phyloP scores from a whole-genome alignment of 1,284 basidiomycete genomes.

The Vanrija humicola region DNA sequence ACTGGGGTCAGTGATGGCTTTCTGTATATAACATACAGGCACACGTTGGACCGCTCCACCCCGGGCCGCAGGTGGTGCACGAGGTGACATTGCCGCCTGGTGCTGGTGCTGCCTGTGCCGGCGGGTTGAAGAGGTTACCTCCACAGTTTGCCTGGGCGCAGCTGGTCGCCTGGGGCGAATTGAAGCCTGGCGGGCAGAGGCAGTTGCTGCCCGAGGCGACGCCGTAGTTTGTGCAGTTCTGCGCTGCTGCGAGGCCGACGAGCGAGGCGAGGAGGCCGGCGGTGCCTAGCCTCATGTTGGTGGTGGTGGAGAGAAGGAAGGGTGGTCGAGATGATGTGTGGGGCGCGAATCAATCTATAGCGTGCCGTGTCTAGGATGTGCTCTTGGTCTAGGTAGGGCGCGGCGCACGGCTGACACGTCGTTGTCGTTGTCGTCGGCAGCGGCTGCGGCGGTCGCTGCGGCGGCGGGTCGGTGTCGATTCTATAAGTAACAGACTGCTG shows the following conservation, averaged over 20 bases:
- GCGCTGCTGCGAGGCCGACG: slow-evolving; percentile 1
- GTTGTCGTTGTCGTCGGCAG: too few species aligned
- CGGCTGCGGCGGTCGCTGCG: too few species aligned
- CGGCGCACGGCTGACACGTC: too few species aligned
- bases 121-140: slow-evolving; percentile 61
- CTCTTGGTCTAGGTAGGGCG: too few species aligned
- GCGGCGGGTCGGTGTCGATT: too few species aligned
- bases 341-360: too few species aligned
- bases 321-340: too few species aligned
- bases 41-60: slow-evolving; percentile 73
- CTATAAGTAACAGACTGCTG: too few species aligned
- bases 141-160: slow-evolving; percentile 61
- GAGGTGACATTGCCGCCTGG: slow-evolving; percentile 56
- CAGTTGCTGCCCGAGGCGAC: slow-evolving; percentile 47
- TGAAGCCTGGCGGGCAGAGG: slow-evolving; percentile 64
- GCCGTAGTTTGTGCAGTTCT: slow-evolving; percentile 10
- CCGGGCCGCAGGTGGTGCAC: slow-evolving; percentile 62
- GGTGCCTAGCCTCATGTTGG: too few species aligned
- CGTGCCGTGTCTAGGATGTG: too few species aligned
- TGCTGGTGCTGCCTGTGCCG: slow-evolving; percentile 10
- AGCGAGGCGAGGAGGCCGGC: neutral
- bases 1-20: neutral
- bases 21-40: slow-evolving; percentile 52
- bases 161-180: slow-evolving; percentile 16
- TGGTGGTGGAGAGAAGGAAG: too few species aligned